Conservation (phyloP, 2,329 filamentous ascomycete genomes). For the Penicillium sclerotiorum region DNA sequence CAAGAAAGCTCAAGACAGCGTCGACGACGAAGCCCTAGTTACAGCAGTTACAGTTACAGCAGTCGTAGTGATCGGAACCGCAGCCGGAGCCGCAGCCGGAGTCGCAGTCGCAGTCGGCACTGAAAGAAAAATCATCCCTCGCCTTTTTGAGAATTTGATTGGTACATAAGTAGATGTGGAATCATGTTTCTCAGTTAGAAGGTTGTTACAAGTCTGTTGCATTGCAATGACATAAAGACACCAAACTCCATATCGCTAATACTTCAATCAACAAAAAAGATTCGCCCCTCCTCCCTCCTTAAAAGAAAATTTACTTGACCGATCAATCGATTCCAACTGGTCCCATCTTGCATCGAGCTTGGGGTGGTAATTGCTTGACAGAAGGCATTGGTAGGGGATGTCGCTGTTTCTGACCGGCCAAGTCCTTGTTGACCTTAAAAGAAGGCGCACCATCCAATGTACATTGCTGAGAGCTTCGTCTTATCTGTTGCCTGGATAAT, state of each 20-base stretch:
- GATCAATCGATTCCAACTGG: too few species aligned
- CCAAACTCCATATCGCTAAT: too few species aligned
- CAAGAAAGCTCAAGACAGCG: conserved; percentile 41
- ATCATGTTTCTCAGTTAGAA: background rate
- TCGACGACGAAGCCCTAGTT: conserved; percentile 62
- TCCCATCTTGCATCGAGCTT: too few species aligned
- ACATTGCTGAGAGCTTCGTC: conserved; percentile 85
- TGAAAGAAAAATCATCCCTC: too few species aligned
- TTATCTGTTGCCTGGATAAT: conserved; percentile 83
- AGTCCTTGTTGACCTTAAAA: conserved; percentile 46
- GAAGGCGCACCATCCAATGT: conserved; percentile 88
- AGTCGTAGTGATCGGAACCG: conserved; percentile 54
- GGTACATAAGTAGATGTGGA: background rate
- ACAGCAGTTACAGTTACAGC: conserved; percentile 64
- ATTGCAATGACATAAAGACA: too few species aligned
- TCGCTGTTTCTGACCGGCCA: too few species aligned
- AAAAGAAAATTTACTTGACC: too few species aligned
- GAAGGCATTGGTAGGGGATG: too few species aligned
- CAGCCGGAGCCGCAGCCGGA: conserved; percentile 54
- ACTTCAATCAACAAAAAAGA: too few species aligned
- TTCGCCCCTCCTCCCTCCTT: too few species aligned
- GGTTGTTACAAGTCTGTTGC: too few species aligned
- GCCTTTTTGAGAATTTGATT: background rate
- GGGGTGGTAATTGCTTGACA: too few species aligned
- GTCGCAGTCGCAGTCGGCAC: conserved; percentile 42